Evolutionary conservation across 352 stramenopile genomes (phyloP).

Genomic region (Globisporangium iwayamae): DNA sequence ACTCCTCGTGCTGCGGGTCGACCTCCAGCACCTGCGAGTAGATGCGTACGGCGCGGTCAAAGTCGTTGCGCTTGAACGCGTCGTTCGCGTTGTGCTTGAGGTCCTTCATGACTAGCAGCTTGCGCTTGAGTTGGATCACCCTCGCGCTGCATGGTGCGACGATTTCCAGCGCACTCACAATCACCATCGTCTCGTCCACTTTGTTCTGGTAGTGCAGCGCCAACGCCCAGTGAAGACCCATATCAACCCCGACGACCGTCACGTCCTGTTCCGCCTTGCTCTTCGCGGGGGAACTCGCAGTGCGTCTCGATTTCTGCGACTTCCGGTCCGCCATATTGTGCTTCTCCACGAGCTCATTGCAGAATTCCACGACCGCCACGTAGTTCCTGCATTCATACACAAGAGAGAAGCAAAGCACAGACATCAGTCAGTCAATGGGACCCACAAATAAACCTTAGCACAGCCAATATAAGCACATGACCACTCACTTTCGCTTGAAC

Average conservation of each 20-base stretch:
- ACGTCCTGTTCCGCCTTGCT: constrained; percentile 35
- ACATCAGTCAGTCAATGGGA: constrained; percentile 1
- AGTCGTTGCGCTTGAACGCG: constrained; percentile 57
- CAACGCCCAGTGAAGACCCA: constrained; percentile 48
- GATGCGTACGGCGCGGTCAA: constrained; percentile 39
- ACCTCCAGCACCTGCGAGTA: constrained; percentile 69
- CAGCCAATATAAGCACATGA: background rate
- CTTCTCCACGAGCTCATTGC: constrained; percentile 45
- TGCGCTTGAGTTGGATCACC: constrained; percentile 64
- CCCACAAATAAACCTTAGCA: background rate
- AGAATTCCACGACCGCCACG: constrained; percentile 45
- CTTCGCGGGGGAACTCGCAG: background rate
- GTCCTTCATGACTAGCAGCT: constrained; percentile 64
- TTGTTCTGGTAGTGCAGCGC: constrained; percentile 78
- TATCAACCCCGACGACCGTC: constrained; percentile 52
- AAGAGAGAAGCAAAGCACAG: background rate
- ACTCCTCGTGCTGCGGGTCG: constrained; percentile 66
- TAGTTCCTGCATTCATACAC: constrained; percentile 39
- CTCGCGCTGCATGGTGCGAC: constrained; percentile 68
- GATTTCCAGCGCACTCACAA: constrained; percentile 55
- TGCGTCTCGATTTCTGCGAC: background rate
- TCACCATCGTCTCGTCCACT: constrained; percentile 46
- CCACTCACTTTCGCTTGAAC: constrained; percentile 62
- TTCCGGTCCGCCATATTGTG: constrained; percentile 27
- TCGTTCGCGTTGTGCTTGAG: constrained; percentile 68